phyloP scores from a whole-genome alignment of 2,329 filamentous ascomycete species.

The Didymosphaeria variabile region DNA sequence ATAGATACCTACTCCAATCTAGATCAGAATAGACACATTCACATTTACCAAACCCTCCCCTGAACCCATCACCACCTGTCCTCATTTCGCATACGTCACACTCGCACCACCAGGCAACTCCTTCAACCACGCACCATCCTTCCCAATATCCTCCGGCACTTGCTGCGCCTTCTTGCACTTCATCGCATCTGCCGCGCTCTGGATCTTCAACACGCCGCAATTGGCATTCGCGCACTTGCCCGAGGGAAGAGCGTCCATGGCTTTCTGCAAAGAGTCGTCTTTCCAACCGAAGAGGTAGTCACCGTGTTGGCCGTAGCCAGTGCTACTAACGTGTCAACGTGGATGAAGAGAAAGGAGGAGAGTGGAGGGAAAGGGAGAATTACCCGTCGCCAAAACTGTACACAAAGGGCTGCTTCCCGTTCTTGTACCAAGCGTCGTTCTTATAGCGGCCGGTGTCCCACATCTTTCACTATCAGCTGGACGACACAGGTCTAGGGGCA shows the following conservation, averaged over 20 bases:
- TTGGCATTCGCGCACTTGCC: conserved; percentile 43
- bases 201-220: conserved; percentile 41
- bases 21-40: too few species aligned
- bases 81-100: conserved; percentile 23
- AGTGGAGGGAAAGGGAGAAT: conserved; percentile 27
- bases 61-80: neutral
- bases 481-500: conserved; percentile 1
- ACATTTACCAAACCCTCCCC: neutral
- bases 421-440: conserved; percentile 19
- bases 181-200: conserved; percentile 37
- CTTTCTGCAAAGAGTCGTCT: conserved; percentile 39
- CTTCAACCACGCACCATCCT: conserved; percentile 35
- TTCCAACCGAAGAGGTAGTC: conserved; percentile 63
- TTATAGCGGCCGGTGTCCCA: conserved; percentile 25
- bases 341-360: neutral
- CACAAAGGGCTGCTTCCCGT: conserved; percentile 27
- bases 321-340: conserved; percentile 18
- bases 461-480: neutral
- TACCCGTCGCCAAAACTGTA: conserved; percentile 45
- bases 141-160: conserved; percentile 57
- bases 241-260: conserved; percentile 25
- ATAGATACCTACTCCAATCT: neutral
- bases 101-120: conserved; percentile 40
- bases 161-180: conserved; percentile 52
- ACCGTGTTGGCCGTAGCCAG: conserved; percentile 58